Conservation (phyloP, 495 filamentous ascomycete genomes). For the Neurospora africana region DNA sequence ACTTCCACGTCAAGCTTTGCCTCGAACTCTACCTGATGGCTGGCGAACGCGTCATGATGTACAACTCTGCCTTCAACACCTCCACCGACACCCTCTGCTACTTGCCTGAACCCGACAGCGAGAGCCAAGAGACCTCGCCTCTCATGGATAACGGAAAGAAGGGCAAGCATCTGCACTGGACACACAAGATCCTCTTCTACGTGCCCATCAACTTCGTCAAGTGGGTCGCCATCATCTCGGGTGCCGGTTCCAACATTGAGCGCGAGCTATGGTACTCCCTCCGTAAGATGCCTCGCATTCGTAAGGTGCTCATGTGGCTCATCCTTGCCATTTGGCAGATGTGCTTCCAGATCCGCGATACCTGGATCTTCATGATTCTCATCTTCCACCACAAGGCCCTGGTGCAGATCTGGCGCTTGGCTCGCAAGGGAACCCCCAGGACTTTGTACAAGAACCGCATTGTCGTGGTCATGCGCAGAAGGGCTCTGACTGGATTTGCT, state of each 20-base stretch:
- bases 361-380: slow-evolving; percentile 12
- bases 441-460: slow-evolving; percentile 9
- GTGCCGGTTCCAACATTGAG: slow-evolving; percentile 13
- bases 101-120: neutral
- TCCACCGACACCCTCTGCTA: neutral
- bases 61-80: neutral
- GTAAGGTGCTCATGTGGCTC: neutral
- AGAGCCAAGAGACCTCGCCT: neutral
- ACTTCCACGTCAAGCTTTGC: slow-evolving; percentile 12
- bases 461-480: slow-evolving; percentile 8
- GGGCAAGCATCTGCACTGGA: neutral
- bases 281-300: slow-evolving; percentile 1
- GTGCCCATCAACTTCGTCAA: slow-evolving; percentile 6
- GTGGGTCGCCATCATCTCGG: slow-evolving; percentile 17
- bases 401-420: slow-evolving; percentile 13
- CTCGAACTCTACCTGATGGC: slow-evolving; percentile 1
- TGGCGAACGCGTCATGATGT: neutral
- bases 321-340: slow-evolving; percentile 8
- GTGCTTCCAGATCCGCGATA: slow-evolving; percentile 10
- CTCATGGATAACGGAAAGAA: neutral
- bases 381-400: slow-evolving; percentile 13
- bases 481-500: slow-evolving; percentile 13
- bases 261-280: slow-evolving; percentile 18
- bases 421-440: slow-evolving; percentile 11
- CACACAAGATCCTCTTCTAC: neutral